Evolutionary conservation across 108 stramenopile species (phyloP).

Genomic region (Craspedostauros australis): DNA sequence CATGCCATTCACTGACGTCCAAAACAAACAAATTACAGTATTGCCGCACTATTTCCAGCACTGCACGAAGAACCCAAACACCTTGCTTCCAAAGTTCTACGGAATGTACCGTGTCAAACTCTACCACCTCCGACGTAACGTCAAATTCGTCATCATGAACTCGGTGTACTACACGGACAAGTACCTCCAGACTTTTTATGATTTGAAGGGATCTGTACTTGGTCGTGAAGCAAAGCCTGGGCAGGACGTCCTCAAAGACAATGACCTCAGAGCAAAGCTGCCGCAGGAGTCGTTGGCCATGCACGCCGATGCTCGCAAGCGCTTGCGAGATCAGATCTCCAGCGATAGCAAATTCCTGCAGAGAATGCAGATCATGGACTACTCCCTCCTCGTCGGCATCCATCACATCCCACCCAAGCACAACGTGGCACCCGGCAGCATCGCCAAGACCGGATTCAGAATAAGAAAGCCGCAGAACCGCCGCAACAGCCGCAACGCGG

Average conservation of each 20-base stretch:
- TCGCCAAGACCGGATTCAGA: slow-evolving; percentile 21
- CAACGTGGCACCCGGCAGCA: slow-evolving; percentile 4
- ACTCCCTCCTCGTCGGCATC: slow-evolving; percentile 88
- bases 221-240: slow-evolving; percentile 78
- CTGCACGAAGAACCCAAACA: slow-evolving; percentile 86
- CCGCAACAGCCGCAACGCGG: slow-evolving; percentile 5
- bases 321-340: slow-evolving; percentile 61
- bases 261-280: slow-evolving; percentile 59
- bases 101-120: slow-evolving; percentile 99
- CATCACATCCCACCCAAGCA: slow-evolving; percentile 67
- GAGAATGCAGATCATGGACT: slow-evolving; percentile 92
- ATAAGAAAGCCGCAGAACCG: slow-evolving; percentile 13
- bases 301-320: slow-evolving; percentile 36
- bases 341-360: slow-evolving; percentile 74
- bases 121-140: slow-evolving; percentile 84
- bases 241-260: slow-evolving; percentile 88
- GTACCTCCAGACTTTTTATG: slow-evolving; percentile 77
- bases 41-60: slow-evolving; percentile 96
- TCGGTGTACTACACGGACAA: slow-evolving; percentile 89
- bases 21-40: slow-evolving; percentile 36
- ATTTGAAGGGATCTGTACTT: slow-evolving; percentile 86
- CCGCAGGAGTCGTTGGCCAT: slow-evolving; percentile 63
- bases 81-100: slow-evolving; percentile 88
- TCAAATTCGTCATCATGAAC: slow-evolving; percentile 94
- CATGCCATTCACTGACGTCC: no score